phyloP scores from a whole-genome alignment of 2,329 filamentous ascomycete genomes.

The Zasmidium angulare region DNA sequence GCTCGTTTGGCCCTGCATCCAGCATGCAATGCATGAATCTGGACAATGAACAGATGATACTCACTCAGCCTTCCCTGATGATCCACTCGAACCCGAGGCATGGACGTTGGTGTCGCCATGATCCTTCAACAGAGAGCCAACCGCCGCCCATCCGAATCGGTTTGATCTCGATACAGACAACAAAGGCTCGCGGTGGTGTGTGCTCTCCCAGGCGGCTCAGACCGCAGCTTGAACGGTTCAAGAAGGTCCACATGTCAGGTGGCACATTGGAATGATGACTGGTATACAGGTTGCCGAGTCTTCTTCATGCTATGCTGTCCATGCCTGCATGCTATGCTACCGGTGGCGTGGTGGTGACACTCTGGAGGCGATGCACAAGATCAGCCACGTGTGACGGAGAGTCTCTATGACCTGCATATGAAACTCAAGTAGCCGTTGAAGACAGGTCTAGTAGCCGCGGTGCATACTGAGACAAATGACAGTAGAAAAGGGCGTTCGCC shows the following conservation, averaged over 20 bases:
- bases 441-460: background rate
- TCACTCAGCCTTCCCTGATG: background rate
- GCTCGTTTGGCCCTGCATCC: constrained; percentile 6
- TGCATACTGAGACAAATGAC: constrained; percentile 5
- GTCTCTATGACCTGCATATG: background rate
- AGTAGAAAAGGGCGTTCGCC: background rate
- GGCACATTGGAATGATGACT: background rate
- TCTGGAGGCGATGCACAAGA: background rate
- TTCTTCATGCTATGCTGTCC: background rate
- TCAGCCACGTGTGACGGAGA: background rate
- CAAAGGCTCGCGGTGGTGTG: background rate
- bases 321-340: constrained; percentile 4
- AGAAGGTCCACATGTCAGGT: background rate
- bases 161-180: background rate
- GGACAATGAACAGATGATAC: constrained; percentile 4
- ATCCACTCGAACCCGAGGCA: background rate
- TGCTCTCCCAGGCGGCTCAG: background rate
- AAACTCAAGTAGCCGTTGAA: constrained; percentile 7
- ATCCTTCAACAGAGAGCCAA: background rate
- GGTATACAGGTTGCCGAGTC: background rate
- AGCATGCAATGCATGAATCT: constrained; percentile 4
- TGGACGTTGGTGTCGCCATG: background rate
- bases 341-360: constrained; percentile 11
- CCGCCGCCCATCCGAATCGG: background rate
- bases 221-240: background rate